A percentile compares a stretch with the other conserved stretches of the same genome.
Conservation (phyloP, 83 land plant genomes). For the Diphasiastrum complanatum region DNA sequence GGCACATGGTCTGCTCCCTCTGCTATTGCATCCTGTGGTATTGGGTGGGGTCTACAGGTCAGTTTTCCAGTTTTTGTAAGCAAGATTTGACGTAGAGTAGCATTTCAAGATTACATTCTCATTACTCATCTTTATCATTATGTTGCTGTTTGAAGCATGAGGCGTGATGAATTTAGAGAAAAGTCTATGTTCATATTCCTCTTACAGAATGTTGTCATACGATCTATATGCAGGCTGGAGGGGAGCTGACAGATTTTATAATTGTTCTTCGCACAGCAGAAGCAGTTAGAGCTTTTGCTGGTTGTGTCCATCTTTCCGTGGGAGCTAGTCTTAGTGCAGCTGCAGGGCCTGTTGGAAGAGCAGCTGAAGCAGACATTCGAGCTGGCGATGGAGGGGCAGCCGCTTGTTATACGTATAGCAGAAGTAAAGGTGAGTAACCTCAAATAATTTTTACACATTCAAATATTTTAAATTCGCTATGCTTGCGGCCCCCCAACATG, state of each 20-base stretch:
- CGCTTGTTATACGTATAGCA: constrained; percentile 83
- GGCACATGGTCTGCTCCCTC: constrained; percentile 89
- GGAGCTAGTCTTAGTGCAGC: constrained; percentile 84
- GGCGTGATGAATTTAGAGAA: not conserved
- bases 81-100: too few species aligned
- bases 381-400: constrained; percentile 69
- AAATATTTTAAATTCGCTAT: too few species aligned
- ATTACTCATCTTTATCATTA: constrained; percentile 6
- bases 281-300: constrained; percentile 60
- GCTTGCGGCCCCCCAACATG: too few species aligned
- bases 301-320: constrained; percentile 60
- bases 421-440: constrained; percentile 97
- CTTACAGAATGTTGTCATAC: not conserved
- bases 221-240: constrained; percentile 67
- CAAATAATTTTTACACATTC: too few species aligned
- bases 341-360: constrained; percentile 61
- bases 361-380: constrained; percentile 65
- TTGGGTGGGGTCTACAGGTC: constrained; percentile 91
- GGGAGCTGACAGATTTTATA: constrained; percentile 77
- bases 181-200: too few species aligned
- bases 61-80: not conserved
- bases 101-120: not conserved
- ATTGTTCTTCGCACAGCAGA: constrained; percentile 58
- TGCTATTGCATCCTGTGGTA: constrained; percentile 70
- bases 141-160: not conserved